Percentiles rank a stretch among this genome's conserved stretches.
Conservation (phyloP, 306 rosid genomes). For the Amphicarpaea edgeworthii region DNA sequence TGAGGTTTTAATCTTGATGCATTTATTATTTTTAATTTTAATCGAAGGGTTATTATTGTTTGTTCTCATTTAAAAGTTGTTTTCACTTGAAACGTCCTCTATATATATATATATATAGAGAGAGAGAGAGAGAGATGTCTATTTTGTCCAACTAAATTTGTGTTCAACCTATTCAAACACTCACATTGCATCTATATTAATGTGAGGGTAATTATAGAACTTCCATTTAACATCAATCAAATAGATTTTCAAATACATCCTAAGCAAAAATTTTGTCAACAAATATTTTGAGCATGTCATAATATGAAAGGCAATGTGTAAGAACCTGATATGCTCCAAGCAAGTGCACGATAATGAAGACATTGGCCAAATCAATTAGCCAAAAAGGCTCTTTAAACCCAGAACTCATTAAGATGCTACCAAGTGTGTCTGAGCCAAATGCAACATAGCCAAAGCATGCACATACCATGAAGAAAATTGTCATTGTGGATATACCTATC, state of each 20-base stretch:
- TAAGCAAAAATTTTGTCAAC: not conserved
- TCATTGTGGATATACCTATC: conserved; percentile 56
- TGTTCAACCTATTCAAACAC: no score
- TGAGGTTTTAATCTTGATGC: no score
- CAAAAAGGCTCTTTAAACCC: conserved; percentile 65
- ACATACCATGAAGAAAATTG: conserved; percentile 49
- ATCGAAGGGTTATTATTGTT: no score
- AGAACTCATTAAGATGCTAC: conserved; percentile 64
- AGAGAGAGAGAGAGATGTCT: no score
- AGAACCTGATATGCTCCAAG: conserved; percentile 74
- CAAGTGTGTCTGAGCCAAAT: conserved; percentile 63
- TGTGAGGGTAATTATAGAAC: not conserved
- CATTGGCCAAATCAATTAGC: conserved; percentile 64
- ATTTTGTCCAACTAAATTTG: no score
- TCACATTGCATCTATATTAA: no score
- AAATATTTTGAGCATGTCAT: not conserved
- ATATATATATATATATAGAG: no score
- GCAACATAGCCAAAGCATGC: conserved; percentile 67
- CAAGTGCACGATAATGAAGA: conserved; percentile 64
- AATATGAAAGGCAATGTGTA: not conserved
- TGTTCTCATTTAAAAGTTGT: no score
- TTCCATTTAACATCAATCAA: not conserved
- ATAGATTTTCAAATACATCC: not conserved
- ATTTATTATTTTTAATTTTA: no score
- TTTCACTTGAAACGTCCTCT: no score